Conservation (phyloP, 2,329 filamentous ascomycete genomes). For the Alternaria gansuensis region DNA sequence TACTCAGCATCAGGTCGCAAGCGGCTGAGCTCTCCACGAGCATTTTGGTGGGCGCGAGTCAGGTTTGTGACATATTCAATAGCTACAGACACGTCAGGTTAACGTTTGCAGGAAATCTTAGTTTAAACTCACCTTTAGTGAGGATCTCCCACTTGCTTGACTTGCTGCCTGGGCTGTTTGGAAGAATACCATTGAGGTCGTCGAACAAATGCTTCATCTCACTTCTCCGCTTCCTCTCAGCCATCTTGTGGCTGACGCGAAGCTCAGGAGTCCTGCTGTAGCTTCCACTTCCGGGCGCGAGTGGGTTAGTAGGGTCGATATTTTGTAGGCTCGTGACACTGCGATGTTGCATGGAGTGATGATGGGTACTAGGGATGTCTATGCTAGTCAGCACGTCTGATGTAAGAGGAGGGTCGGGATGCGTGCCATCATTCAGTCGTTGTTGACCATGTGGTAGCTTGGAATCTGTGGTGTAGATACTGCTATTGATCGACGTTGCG, state of each 20-base stretch:
- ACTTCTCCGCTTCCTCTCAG: slow-evolving; percentile 81
- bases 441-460: slow-evolving; percentile 75
- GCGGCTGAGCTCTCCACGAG: slow-evolving; percentile 52
- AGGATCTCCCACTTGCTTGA: slow-evolving; percentile 91
- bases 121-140: slow-evolving; percentile 73
- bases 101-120: neutral
- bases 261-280: slow-evolving; percentile 86
- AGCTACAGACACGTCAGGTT: slow-evolving; percentile 46
- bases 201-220: slow-evolving; percentile 92
- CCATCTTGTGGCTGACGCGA: slow-evolving; percentile 83
- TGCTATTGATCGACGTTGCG: slow-evolving; percentile 80
- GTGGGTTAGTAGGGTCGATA: slow-evolving; percentile 64
- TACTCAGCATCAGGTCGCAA: slow-evolving; percentile 57
- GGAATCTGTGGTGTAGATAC: slow-evolving; percentile 79
- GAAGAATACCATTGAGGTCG: slow-evolving; percentile 78
- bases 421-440: slow-evolving; percentile 70
- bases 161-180: slow-evolving; percentile 82
- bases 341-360: slow-evolving; percentile 79
- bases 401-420: slow-evolving; percentile 18
- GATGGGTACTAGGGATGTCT: slow-evolving; percentile 66
- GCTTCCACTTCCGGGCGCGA: slow-evolving; percentile 69
- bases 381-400: slow-evolving; percentile 34
- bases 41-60: slow-evolving; percentile 52
- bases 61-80: slow-evolving; percentile 60
- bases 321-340: slow-evolving; percentile 72